Percentiles rank a stretch among this genome's conserved stretches.
phyloP scores from a whole-genome alignment of 345 rosid genomes.

The Rhodomyrtus tomentosa region DNA sequence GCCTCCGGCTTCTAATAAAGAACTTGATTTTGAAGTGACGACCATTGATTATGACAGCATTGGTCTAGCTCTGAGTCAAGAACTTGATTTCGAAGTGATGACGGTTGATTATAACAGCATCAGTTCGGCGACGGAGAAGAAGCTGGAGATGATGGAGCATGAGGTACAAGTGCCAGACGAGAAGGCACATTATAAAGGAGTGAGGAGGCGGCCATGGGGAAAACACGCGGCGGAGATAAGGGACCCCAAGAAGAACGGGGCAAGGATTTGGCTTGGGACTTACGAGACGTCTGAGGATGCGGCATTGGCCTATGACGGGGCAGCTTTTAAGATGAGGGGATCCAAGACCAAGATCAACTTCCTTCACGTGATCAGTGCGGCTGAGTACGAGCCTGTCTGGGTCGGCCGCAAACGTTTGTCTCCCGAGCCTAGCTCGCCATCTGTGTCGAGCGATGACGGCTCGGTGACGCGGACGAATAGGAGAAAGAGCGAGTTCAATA shows the following conservation, averaged over 20 bases:
- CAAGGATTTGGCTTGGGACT: conserved; percentile 41
- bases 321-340: conserved; percentile 34
- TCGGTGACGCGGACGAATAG: neutral
- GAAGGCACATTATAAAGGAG: conserved; percentile 22
- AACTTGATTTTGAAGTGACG: neutral
- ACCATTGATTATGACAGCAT: neutral
- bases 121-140: neutral
- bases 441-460: neutral
- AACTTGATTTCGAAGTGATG: neutral
- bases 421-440: conserved; percentile 4
- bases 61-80: neutral
- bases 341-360: conserved; percentile 34
- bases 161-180: neutral
- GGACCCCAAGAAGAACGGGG: conserved; percentile 36
- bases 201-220: conserved; percentile 45
- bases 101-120: neutral
- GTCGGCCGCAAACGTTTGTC: conserved; percentile 22
- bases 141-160: neutral
- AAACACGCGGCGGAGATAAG: conserved; percentile 36
- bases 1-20: neutral
- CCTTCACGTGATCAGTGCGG: conserved; percentile 21
- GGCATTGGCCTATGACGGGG: conserved; percentile 32
- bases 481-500: neutral
- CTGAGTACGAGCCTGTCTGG: conserved; percentile 22
- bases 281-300: conserved; percentile 40